Conservation (phyloP, 2,329 filamentous ascomycete genomes). For the Botryosphaeria dothidea region DNA sequence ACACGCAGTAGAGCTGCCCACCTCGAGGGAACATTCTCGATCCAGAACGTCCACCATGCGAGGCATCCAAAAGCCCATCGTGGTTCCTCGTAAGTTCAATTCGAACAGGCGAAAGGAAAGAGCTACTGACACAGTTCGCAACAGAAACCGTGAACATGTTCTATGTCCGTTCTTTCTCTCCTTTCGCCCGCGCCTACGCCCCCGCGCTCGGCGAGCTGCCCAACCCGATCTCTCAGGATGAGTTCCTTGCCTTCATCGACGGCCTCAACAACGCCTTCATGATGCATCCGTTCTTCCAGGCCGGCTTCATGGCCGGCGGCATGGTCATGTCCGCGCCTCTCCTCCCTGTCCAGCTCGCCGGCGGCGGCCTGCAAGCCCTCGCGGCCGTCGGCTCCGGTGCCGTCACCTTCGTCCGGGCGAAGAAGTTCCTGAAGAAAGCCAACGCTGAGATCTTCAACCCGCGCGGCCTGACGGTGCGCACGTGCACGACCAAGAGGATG, state of each 20-base stretch:
- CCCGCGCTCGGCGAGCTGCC: conserved; percentile 3
- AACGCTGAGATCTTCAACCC: conserved; percentile 3
- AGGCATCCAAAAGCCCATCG: conserved; percentile 4
- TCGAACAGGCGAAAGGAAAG: not conserved
- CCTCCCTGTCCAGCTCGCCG: conserved; percentile 21
- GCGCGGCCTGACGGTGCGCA: conserved; percentile 4
- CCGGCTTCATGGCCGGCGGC: conserved; percentile 24
- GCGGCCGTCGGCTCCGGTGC: not conserved
- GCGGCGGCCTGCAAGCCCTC: not conserved
- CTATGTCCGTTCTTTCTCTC: conserved; percentile 12
- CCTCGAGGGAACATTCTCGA: not conserved
- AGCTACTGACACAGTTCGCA: not conserved
- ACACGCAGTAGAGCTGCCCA: not conserved
- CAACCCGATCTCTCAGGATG: conserved; percentile 20
- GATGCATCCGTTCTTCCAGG: conserved; percentile 29
- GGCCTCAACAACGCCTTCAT: conserved; percentile 31
- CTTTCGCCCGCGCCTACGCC: conserved; percentile 1
- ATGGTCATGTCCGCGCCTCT: conserved; percentile 25
- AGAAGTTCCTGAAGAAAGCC: not conserved
- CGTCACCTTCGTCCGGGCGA: not conserved
- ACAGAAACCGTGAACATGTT: conserved; percentile 18
- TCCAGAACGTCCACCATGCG: not conserved
- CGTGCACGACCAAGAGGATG: conserved; percentile 6
- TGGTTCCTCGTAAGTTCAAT: conserved; percentile 3
- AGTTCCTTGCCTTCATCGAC: conserved; percentile 31